Base-by-base conservation (phyloP, 768 basidiomycete genomes). In the Cubamyces sp. region DNA sequence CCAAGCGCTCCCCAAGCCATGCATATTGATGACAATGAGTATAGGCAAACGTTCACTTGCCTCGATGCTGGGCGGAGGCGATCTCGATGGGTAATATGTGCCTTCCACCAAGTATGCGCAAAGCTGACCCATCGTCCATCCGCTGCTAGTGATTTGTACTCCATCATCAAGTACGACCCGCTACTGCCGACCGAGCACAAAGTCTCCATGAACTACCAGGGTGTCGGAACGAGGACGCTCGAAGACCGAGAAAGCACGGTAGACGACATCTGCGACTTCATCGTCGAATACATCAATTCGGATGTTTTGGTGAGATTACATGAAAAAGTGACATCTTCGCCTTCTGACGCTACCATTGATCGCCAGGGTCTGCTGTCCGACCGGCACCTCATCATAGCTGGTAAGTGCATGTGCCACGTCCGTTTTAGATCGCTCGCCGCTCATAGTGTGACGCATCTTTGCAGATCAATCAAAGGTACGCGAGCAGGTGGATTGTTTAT, bases 251-350 rank as follows among this genome's bases (percentile, higher is more conserved):
- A 82, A 8, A 83, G 84, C 55, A 84, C 79, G 0, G 81, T 91
- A 5, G 77, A 86, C 1, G 90, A 92, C 65, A 85, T 94, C 15
- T 90, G 88, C 62, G 80, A 94, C 59, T 94, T 94, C 66, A 77
- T 94, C 23, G 85, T 92, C 15, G 86, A 94, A 66, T 94, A 93
- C 59, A 91, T 94, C 70, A 82, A 90, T 64, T 91, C 91, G 0
- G 91, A 94, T 68, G 82, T 92, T 45, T 74, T 92, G 81, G 90
- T 91, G 74, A 19, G 81, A 69, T 7, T 5, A 42, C 54, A 8
- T 8, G 19, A 11, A 28, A 16, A 3, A 49, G 3, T 28, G 18
- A 19, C 6, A 3, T 23, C 4, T n/a, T 16, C 7, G 14, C 9
- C 25, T 16, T 8, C 26, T 28, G 12, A 49, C 48, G 12, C 18